Base-by-base conservation (phyloP, 2,329 filamentous ascomycete genomes). In the Trichoderma breve region DNA sequence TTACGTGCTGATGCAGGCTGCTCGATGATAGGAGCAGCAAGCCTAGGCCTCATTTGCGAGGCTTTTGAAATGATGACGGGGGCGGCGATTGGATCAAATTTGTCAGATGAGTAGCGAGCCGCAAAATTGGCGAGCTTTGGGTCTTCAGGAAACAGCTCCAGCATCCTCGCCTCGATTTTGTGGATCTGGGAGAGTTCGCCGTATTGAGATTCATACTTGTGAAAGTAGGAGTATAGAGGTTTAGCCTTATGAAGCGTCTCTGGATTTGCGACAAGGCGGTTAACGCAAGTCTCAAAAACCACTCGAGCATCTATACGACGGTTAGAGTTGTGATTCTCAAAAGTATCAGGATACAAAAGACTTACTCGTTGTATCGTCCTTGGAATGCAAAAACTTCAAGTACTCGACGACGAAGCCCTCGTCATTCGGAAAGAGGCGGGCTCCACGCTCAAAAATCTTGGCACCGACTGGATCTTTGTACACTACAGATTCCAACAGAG, bases 381-480 rank as follows among this genome's bases (percentile, higher is more conserved):
- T 94, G 14, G 93, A 92, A 77, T 98, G 92, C 73, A 99, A 85
- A 81, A 97, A 96, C 83, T 97, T 98, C 77, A 99, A 86, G 81
- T 99, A 98, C 81, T 98, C 95, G 66, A 99, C 87, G 74, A 97
- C 94, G 82, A 98, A 98, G 72, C 90, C 87, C 80, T 97, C 95
- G 77, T 98, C 95, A 63, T 97, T 93, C 0, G 95, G 95, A 79
- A 98, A 99, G 14, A 99, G 86, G 78, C 94, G 96, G 74, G 95
- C 91, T 24, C 96, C 96, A 60, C 95, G 92, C 80, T 99, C 96
- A 76, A 98, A 97, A 73, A 99, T 98, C 83, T 96, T 98, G 57
- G 92, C 93, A 1, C 95, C 95, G 0, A 96, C 93, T 0, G 91
- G 89, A 77, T 98, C 96, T 78, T 97, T 96, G 82, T 99, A 99